Percentiles rank a stretch among this genome's conserved stretches.
These are phyloP conservation scores for Drechslerella dactyloides DNA, from an alignment of 2,329 filamentous ascomycete genomes.

Conservation along the genomic window DNA sequence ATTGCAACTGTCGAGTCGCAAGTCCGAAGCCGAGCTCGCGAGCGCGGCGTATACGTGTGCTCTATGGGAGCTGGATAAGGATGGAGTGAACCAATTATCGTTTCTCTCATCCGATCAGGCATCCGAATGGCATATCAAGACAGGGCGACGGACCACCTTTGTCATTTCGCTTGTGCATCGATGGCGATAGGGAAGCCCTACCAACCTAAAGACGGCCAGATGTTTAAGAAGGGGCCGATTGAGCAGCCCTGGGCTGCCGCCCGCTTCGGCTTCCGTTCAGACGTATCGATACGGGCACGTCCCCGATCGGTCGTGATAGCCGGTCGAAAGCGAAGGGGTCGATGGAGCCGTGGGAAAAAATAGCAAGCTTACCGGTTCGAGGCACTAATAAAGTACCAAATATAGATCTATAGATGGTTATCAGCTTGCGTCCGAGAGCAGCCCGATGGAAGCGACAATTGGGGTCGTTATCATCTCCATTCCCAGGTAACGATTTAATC, in stretches of 20 bases:
- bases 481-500: background rate
- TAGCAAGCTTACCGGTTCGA: background rate
- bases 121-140: constrained; percentile 23
- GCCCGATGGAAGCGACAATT: background rate
- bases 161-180: constrained; percentile 50
- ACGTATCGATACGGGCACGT: constrained; percentile 22
- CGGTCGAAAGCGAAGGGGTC: background rate
- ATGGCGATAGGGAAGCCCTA: constrained; percentile 33
- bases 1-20: constrained; percentile 18
- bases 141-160: constrained; percentile 8
- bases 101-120: constrained; percentile 13
- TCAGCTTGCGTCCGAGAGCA: background rate
- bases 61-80: constrained; percentile 13
- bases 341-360: background rate
- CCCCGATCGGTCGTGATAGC: constrained; percentile 10
- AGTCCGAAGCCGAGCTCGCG: constrained; percentile 1
- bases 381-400: background rate
- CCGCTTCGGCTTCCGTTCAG: constrained; percentile 27
- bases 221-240: constrained; percentile 22
- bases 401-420: background rate
- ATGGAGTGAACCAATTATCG: constrained; percentile 10
- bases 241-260: constrained; percentile 26
- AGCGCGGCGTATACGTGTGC: constrained; percentile 3
- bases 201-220: background rate
- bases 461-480: background rate